Evolutionary conservation across 805 yeast species (phyloP), one percentile per base, ranked within the genome.

Genomic region (Lipomyces anomalus): DNA sequence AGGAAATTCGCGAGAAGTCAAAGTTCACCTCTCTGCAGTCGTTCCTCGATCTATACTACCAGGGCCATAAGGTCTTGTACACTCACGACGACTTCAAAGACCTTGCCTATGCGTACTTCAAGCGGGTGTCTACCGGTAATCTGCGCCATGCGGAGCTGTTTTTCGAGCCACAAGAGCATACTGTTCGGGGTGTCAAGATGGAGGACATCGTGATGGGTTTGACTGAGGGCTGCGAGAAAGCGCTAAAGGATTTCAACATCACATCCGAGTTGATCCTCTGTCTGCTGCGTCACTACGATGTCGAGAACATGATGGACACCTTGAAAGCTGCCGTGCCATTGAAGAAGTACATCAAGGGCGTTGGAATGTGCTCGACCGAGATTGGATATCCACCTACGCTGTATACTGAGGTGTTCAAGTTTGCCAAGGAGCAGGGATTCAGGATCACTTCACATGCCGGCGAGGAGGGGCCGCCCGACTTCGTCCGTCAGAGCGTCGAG

Each of bases 391-490:
- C 89, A 13, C 90, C 95, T 7, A 71, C 74, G 41, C 60, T 81
- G 40, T 85, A 84, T 58, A 67, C 66, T 11, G 84, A 81, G 40
- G 80, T 87, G 61, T 85, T 80, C 61, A 56, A 64, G 6, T 57
- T 61, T 18, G 73, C 83, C 5, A 69, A 68, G 44, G 66, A 68
- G 21, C 77, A 81, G 21, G 66, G 74, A 21, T 73, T 80, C 44
- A 73, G 78, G 33, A 69, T 82, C 44, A 85, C 94, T 30, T 90
- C 95, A 2, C 95, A 85, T 59, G 94, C 92, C 2, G 95, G 95
- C 57, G 95, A 85, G 66, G 94, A 85, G 68, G 94, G 90, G 43
- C 85, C 82, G 52, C 79, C 86, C 35, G 73, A 76, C n/a, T 83
- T 69, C 55, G 84, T 84, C 22, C 47, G 66, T 6, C 72, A 71